Evolutionary conservation across 2,329 filamentous ascomycete genomes (phyloP).

Genomic region (Stylonectria norvegica): DNA sequence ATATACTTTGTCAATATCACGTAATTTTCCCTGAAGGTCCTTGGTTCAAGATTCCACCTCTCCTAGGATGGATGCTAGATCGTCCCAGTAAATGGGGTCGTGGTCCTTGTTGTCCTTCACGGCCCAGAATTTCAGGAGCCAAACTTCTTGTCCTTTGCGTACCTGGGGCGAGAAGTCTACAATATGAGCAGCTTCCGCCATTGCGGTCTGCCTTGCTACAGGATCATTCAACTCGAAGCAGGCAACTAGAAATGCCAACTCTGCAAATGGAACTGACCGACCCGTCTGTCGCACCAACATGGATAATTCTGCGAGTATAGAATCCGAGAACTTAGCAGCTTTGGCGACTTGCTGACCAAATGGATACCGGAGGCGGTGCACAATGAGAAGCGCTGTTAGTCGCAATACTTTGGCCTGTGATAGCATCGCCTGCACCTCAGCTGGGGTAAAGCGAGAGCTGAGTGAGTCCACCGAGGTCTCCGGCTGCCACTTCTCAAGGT

Average conservation of each 20-base stretch:
- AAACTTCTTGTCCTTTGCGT: constrained; percentile 4
- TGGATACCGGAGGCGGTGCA: constrained; percentile 6
- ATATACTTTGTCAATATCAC: too few species aligned
- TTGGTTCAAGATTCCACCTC: too few species aligned
- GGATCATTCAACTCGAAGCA: constrained; percentile 5
- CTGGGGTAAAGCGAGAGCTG: background rate
- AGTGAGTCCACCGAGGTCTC: background rate
- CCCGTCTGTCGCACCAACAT: constrained; percentile 4
- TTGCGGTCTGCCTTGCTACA: background rate
- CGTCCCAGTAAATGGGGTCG: background rate
- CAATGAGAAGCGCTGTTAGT: constrained; percentile 3
- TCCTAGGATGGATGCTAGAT: too few species aligned
- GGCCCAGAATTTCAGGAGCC: constrained; percentile 6
- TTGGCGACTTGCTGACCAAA: constrained; percentile 3
- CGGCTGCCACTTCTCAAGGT: background rate
- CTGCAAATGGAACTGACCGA: constrained; percentile 8
- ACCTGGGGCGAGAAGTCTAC: constrained; percentile 10
- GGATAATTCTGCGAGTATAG: constrained; percentile 6
- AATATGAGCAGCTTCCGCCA: constrained; percentile 1
- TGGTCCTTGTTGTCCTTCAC: constrained; percentile 4
- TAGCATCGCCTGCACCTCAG: constrained; percentile 6
- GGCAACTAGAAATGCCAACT: constrained; percentile 6
- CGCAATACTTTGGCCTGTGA: constrained; percentile 3
- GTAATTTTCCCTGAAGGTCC: too few species aligned
- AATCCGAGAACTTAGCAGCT: background rate